phyloP scores from a whole-genome alignment of 192 early-diverging fungal species.

The Nowakowskiella sp. region DNA sequence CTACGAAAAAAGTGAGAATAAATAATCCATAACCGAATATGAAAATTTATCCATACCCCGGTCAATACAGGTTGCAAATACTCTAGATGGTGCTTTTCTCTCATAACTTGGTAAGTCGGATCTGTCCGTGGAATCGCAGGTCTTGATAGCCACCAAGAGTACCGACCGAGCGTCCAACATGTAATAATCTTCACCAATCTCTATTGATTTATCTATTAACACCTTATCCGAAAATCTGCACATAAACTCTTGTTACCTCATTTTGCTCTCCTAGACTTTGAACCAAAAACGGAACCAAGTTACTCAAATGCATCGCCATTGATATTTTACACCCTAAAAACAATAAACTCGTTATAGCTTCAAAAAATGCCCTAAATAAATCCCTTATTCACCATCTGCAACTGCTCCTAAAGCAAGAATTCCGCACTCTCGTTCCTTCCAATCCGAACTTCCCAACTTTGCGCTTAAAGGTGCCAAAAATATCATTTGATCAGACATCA shows the following conservation, averaged over 20 bases:
- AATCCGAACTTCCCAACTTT: constrained; percentile 72
- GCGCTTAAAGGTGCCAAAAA: constrained; percentile 84
- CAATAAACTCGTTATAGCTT: constrained; percentile 8
- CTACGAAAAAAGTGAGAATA: constrained; percentile 7
- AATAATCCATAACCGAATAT: background rate
- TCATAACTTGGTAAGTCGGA: background rate
- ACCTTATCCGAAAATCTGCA: background rate
- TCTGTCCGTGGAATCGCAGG: constrained; percentile 15
- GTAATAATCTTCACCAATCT: constrained; percentile 51
- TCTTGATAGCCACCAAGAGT: constrained; percentile 63
- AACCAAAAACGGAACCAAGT: constrained; percentile 79
- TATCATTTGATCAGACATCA: constrained; percentile 72
- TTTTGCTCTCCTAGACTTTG: constrained; percentile 70
- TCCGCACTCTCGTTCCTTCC: constrained; percentile 88
- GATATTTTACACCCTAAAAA: constrained; percentile 68
- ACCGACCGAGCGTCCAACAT: constrained; percentile 97
- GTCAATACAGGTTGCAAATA: background rate
- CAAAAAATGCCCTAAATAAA: background rate
- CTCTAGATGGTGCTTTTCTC: background rate
- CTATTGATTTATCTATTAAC: background rate
- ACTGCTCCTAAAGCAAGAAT: constrained; percentile 96
- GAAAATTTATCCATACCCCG: background rate
- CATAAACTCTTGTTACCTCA: constrained; percentile 24
- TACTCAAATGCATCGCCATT: constrained; percentile 83
- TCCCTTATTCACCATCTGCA: constrained; percentile 63